Conservation (phyloP, 176 grass and related monocot species). For the Musa troglodytarum region DNA sequence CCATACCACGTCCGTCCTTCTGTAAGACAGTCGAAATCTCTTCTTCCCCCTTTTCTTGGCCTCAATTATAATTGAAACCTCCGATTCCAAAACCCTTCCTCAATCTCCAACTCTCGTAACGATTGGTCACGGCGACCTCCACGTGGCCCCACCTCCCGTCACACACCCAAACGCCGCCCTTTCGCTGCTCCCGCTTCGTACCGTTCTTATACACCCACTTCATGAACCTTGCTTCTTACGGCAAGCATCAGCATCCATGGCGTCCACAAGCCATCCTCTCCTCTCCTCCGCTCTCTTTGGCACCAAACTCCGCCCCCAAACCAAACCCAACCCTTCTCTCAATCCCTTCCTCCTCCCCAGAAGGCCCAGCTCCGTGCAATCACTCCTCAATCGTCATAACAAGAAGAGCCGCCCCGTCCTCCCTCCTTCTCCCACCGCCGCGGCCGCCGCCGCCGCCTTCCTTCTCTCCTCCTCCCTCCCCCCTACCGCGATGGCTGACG, state of each 20-base stretch:
- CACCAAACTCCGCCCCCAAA: conserved; percentile 34
- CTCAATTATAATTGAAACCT: too few species aligned
- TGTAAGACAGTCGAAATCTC: too few species aligned
- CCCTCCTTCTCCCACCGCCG: neutral
- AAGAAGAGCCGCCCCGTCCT: neutral
- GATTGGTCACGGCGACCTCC: too few species aligned
- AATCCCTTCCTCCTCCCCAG: conserved; percentile 23
- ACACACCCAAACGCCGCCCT: neutral
- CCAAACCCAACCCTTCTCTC: conserved; percentile 11
- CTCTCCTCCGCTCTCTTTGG: conserved; percentile 54
- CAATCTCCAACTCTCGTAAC: too few species aligned
- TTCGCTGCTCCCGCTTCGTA: neutral
- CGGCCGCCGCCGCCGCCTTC: conserved; percentile 25
- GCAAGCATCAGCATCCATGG: neutral
- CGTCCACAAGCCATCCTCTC: conserved; percentile 43
- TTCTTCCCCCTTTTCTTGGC: too few species aligned
- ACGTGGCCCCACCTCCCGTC: neutral
- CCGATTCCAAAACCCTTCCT: too few species aligned
- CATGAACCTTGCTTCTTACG: neutral
- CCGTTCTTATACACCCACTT: neutral
- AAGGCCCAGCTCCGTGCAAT: conserved; percentile 21
- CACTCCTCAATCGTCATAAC: conserved; percentile 26
- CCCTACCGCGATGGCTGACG: conserved; percentile 41
- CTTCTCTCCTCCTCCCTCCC: conserved; percentile 30
- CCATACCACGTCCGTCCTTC: too few species aligned